Conservation (phyloP, 148 eudicot genomes). For the Agrostemma githago region DNA sequence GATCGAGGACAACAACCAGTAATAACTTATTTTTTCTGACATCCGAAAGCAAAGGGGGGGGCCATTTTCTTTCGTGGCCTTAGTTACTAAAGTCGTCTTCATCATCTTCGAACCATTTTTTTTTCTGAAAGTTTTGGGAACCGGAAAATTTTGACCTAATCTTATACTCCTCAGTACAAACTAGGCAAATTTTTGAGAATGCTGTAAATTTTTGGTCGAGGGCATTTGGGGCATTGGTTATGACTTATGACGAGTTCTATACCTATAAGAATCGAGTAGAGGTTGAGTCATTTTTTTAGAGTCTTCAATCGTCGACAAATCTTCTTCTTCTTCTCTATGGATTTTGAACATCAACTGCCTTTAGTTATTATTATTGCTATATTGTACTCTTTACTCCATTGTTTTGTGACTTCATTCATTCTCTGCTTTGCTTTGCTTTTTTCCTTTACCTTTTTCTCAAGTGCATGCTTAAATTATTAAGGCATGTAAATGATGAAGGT, state of each 20-base stretch:
- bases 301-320: not conserved
- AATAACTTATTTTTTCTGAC: conserved; percentile 11
- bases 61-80: conserved; percentile 8
- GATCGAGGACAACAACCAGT: conserved; percentile 18
- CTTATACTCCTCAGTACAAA: not conserved
- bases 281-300: not conserved
- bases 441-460: not conserved
- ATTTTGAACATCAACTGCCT: not conserved
- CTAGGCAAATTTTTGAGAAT: conserved; percentile 31
- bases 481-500: too few species aligned
- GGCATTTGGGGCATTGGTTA: conserved; percentile 4
- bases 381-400: not conserved
- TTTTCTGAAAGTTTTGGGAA: conserved; percentile 21
- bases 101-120: conserved; percentile 3
- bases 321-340: not conserved
- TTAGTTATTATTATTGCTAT: too few species aligned
- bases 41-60: conserved; percentile 11
- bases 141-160: conserved; percentile 32
- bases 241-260: too few species aligned
- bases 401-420: not conserved
- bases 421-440: not conserved
- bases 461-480: not conserved
- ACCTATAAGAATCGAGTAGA: not conserved
- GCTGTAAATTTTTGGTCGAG: conserved; percentile 23
- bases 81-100: too few species aligned